A percentile compares a stretch with the other conserved stretches of the same genome.
phyloP scores from a whole-genome alignment of 2,329 filamentous ascomycete species.

The Aspergillus sp. region DNA sequence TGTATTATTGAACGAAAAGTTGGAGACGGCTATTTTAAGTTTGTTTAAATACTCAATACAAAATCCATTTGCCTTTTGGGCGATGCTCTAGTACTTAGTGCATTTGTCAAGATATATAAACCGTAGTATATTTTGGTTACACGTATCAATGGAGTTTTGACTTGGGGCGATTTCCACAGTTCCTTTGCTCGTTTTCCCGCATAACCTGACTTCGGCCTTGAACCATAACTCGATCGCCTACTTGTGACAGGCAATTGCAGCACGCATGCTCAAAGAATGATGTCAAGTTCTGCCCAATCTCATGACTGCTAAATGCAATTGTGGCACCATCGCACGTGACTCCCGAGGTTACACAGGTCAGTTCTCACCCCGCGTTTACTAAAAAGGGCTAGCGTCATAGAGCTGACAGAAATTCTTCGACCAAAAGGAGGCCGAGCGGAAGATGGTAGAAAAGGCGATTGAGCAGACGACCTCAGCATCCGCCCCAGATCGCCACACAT shows the following conservation, averaged over 20 bases:
- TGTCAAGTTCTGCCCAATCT: not conserved
- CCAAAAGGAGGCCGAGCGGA: slow-evolving; percentile 16
- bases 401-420: slow-evolving; percentile 22
- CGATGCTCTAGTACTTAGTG: no score
- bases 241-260: not conserved
- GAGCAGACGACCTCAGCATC: slow-evolving; percentile 19
- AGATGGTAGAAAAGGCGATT: slow-evolving; percentile 13
- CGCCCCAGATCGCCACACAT: slow-evolving; percentile 1
- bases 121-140: not conserved
- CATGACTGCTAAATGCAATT: not conserved
- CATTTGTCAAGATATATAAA: not conserved
- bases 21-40: not conserved
- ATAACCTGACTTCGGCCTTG: no score
- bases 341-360: not conserved
- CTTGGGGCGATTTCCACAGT: no score
- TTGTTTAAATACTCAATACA: not conserved
- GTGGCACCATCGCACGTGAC: slow-evolving; percentile 14
- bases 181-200: no score
- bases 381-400: slow-evolving; percentile 19
- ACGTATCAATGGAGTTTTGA: not conserved
- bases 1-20: not conserved
- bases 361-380: slow-evolving; percentile 19
- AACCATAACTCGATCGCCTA: not conserved
- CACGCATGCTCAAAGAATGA: not conserved
- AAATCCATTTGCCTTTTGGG: not conserved